Evolutionary conservation across 2,329 filamentous ascomycete genomes (phyloP), one percentile per base, ranked within the genome.

Genomic region (Geosmithia morbida): DNA sequence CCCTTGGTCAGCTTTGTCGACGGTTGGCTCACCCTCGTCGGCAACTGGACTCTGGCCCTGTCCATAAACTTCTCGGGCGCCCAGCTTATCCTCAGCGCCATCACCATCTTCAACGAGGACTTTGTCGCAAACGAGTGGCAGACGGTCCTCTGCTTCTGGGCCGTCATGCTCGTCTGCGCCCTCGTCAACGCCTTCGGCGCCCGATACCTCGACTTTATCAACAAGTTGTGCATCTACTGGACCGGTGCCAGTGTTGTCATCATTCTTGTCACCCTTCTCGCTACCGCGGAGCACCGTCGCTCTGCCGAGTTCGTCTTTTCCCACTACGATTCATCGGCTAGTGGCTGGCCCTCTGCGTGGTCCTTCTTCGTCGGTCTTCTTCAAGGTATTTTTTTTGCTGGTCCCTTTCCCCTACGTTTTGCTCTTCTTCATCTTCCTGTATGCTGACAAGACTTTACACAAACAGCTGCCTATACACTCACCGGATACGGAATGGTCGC

Each of bases 81-180:
- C 50, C 75, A 83, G 58, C 72, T 87, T 46, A 76, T 87, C 48
- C 61, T 84, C 13, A 79, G 79, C 46, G 72, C 83, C 46, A 81
- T 86, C 48, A 71, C 75, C n/a, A 65, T 87, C 48, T 76, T 81
- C 59, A 66, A 83, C 54, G 68, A 77, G 4, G 67, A 64, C 51
- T 87, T 80, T 56, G 67, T 70, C 41, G 56, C 76, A 3, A 65
- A 81, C 53, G 56, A 73, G 19, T 87, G 82, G 80, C 83, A 87
- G 60, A 81, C 85, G 48, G 86, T 87, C 57, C 65, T 87, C 43
- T 82, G 86, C 52, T 87, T 87, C 61, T 75, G 83, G 54, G 81
- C 67, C 17, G 80, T 81, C 55, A 83, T 78, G 50, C 51, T 81
- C 30, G 63, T 75, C 17, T 81, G 79, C 42, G 80, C 85, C 51